These are phyloP conservation scores for Stemphylium vesicarium DNA, from an alignment of 2,329 filamentous ascomycete genomes.

Conservation along the genomic window DNA sequence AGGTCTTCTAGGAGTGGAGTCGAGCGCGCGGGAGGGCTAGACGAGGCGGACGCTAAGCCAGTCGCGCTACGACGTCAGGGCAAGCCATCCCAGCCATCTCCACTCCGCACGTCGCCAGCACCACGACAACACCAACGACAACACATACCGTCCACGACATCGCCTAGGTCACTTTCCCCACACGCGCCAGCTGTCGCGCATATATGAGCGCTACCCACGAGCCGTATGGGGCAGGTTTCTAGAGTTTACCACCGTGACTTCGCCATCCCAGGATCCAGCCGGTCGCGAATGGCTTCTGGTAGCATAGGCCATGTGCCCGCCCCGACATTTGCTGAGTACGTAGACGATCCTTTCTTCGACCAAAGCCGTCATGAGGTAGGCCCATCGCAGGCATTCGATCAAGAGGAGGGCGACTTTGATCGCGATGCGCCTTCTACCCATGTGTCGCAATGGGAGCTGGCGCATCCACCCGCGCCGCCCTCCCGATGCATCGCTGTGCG, in stretches of 20 bases:
- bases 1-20: not conserved
- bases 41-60: not conserved
- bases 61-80: conserved; percentile 1
- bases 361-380: conserved; percentile 8
- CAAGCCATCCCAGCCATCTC: conserved; percentile 4
- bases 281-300: conserved; percentile 54
- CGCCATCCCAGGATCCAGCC: conserved; percentile 47
- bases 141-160: not conserved
- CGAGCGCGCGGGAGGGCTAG: too few relatives aligned
- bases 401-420: conserved; percentile 16
- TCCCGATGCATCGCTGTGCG: conserved; percentile 36
- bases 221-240: conserved; percentile 47
- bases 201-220: conserved; percentile 36
- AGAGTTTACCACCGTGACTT: conserved; percentile 49
- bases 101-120: conserved; percentile 9
- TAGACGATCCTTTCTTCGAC: conserved; percentile 38
- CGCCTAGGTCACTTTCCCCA: not conserved
- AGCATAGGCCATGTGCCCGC: conserved; percentile 57
- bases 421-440: conserved; percentile 23
- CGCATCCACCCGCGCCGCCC: conserved; percentile 16
- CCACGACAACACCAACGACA: conserved; percentile 1
- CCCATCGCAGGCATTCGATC: conserved; percentile 21
- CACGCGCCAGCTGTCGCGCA: conserved; percentile 8
- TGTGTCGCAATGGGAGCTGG: conserved; percentile 15
- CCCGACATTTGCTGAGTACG: conserved; percentile 61